Conservation (phyloP, 345 rosid genomes). For the Lepidium didymum region DNA sequence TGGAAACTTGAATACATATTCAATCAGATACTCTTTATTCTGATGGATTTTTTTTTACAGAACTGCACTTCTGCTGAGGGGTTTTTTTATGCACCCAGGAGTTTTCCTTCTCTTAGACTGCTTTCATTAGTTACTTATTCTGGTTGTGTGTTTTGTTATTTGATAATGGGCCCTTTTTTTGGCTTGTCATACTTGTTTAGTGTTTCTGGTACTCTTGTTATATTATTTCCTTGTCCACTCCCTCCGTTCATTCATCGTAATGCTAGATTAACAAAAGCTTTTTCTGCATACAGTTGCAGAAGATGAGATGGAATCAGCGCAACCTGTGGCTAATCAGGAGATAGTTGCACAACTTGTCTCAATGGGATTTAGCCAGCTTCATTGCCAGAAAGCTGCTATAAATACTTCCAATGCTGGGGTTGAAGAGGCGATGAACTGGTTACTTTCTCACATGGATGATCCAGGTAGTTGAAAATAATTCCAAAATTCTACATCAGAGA, state of each 20-base stretch:
- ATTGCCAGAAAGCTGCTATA: slow-evolving; percentile 92
- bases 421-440: slow-evolving; percentile 99
- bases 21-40: neutral
- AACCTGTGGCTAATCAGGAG: slow-evolving; percentile 62
- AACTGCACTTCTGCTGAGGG: neutral
- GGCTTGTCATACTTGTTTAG: neutral
- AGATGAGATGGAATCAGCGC: slow-evolving; percentile 44
- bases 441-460: slow-evolving; percentile 90
- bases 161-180: neutral
- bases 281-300: slow-evolving; percentile 39
- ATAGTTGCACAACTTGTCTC: slow-evolving; percentile 86
- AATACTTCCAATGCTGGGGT: slow-evolving; percentile 76
- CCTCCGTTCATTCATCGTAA: neutral
- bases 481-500: neutral
- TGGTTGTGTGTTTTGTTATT: neutral
- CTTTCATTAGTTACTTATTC: neutral
- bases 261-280: neutral
- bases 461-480: slow-evolving; percentile 47
- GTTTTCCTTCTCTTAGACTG: neutral
- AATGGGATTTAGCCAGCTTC: slow-evolving; percentile 87
- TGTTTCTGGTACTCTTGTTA: neutral
- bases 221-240: neutral
- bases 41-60: neutral
- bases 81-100: neutral
- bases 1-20: neutral